Conservation (phyloP, 176 grass and related monocot species). For the Raddia guianensis region DNA sequence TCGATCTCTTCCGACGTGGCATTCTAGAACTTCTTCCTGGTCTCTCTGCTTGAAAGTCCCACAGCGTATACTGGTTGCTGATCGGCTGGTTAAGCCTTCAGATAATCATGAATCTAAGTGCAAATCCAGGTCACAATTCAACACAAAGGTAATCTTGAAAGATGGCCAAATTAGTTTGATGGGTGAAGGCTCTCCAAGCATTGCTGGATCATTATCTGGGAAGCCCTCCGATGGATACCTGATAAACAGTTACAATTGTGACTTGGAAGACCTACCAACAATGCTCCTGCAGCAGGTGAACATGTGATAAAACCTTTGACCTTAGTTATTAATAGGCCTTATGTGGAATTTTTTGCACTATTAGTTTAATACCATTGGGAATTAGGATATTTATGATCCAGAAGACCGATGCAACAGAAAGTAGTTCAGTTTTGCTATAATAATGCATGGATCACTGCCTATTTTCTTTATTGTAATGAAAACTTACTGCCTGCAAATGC, state of each 20-base stretch:
- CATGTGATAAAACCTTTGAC: neutral
- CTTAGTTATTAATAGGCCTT: neutral
- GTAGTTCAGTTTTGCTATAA: constrained; percentile 15
- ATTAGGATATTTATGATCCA: constrained; percentile 1
- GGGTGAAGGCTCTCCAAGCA: constrained; percentile 71
- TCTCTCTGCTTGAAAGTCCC: constrained; percentile 86
- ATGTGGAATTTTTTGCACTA: constrained; percentile 5
- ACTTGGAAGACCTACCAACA: constrained; percentile 91
- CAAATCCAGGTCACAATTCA: constrained; percentile 74
- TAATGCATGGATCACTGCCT: constrained; percentile 18
- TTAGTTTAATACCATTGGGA: neutral
- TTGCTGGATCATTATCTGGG: constrained; percentile 64
- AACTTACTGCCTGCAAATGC: neutral
- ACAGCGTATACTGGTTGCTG: constrained; percentile 52
- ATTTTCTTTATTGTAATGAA: constrained; percentile 5
- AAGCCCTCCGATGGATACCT: constrained; percentile 46
- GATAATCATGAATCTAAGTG: constrained; percentile 48
- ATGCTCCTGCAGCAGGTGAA: constrained; percentile 95
- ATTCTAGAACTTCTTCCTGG: constrained; percentile 95
- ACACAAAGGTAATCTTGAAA: constrained; percentile 77
- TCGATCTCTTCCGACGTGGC: constrained; percentile 76
- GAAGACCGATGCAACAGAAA: neutral
- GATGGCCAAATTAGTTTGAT: constrained; percentile 88
- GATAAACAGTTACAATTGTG: constrained; percentile 77
- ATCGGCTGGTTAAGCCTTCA: constrained; percentile 41